These are phyloP conservation scores for Pelargonium citronellum DNA, from an alignment of 441 rosid species.

Conservation along the genomic window DNA sequence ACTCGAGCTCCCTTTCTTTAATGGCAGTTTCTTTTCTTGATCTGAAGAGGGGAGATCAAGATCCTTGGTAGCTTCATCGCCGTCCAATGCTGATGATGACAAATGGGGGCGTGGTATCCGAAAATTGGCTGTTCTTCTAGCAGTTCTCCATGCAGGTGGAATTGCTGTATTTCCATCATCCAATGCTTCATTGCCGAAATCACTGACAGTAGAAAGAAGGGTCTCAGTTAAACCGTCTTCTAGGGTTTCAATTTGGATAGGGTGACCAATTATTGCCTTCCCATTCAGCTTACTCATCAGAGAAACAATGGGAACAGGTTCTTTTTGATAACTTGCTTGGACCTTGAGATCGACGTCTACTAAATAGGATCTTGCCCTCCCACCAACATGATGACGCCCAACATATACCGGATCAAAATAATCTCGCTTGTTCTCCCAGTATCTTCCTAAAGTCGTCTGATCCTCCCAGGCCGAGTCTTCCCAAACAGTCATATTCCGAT, in stretches of 20 bases:
- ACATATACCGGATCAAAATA: slow-evolving; percentile 35
- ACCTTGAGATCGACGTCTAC: slow-evolving; percentile 84
- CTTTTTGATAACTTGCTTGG: slow-evolving; percentile 66
- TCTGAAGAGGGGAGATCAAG: slow-evolving; percentile 31
- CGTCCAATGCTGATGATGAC: slow-evolving; percentile 37
- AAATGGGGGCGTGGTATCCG: slow-evolving; percentile 66
- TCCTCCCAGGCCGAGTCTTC: slow-evolving; percentile 49
- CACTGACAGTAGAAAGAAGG: slow-evolving; percentile 37
- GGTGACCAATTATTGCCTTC: slow-evolving; percentile 88
- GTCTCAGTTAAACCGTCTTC: slow-evolving; percentile 66
- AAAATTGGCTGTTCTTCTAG: slow-evolving; percentile 64
- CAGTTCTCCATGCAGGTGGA: slow-evolving; percentile 89
- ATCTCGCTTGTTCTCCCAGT: slow-evolving; percentile 37
- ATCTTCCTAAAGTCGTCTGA: slow-evolving; percentile 30
- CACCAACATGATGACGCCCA: slow-evolving; percentile 36
- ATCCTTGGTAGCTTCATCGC: slow-evolving; percentile 35
- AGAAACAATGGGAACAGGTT: slow-evolving; percentile 76
- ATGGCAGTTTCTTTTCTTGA: slow-evolving; percentile 28
- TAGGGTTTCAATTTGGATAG: slow-evolving; percentile 59
- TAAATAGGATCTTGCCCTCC: slow-evolving; percentile 44
- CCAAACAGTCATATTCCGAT: slow-evolving; percentile 45
- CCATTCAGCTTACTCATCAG: slow-evolving; percentile 74
- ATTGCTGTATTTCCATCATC: slow-evolving; percentile 42
- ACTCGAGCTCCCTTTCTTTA: neutral
- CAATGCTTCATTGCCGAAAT: slow-evolving; percentile 37